phyloP scores from a whole-genome alignment of 129 eudicot species.

The Silybum marianum region DNA sequence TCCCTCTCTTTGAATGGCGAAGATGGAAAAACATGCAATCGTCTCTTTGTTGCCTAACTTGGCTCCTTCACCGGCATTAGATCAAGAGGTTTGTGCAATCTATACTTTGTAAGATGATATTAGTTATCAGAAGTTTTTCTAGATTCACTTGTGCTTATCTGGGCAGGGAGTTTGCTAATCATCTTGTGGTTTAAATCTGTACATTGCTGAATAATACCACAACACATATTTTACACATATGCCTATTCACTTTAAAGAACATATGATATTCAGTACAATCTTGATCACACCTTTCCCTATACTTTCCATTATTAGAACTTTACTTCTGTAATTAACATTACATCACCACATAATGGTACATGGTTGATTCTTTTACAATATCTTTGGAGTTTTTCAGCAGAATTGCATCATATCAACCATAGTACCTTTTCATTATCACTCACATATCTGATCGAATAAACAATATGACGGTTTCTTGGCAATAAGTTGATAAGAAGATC shows the following conservation, averaged over 20 bases:
- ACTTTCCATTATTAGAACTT: constrained; percentile 8
- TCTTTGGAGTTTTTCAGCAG: constrained; percentile 4
- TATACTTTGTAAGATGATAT: neutral
- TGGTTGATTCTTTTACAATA: constrained; percentile 2
- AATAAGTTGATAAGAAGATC: constrained; percentile 13
- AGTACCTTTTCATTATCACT: neutral
- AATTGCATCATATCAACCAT: constrained; percentile 23
- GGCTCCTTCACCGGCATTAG: neutral
- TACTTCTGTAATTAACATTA: neutral
- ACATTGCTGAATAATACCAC: neutral
- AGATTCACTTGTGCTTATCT: neutral
- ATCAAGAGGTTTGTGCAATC: neutral
- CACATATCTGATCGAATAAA: neutral
- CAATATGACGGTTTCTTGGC: constrained; percentile 14
- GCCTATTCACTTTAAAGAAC: neutral
- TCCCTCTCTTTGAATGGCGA: neutral
- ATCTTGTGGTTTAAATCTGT: neutral
- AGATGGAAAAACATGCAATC: neutral
- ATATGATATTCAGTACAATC: neutral
- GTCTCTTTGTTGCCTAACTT: neutral
- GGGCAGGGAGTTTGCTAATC: neutral
- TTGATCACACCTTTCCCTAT: neutral
- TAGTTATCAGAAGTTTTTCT: neutral
- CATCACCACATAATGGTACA: neutral
- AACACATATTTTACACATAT: neutral